Evolutionary conservation across 495 filamentous ascomycete genomes (phyloP).

Genomic region (Penicillium angulare): DNA sequence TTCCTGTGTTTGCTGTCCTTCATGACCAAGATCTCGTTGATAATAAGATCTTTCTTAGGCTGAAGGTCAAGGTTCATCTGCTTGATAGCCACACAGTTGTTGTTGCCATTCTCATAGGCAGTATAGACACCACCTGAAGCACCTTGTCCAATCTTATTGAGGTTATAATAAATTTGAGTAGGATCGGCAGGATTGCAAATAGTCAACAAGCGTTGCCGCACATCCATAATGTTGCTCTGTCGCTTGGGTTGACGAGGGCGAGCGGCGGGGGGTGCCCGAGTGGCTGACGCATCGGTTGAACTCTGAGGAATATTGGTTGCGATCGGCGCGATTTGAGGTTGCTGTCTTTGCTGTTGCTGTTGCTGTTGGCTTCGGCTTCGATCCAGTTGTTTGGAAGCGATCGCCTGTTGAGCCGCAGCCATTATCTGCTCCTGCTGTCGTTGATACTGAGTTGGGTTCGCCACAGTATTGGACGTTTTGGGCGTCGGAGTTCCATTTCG

Average conservation of each 20-base stretch:
- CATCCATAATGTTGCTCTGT: conserved; percentile 75
- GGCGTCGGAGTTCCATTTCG: conserved; percentile 39
- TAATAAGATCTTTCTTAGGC: conserved; percentile 97
- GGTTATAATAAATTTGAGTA: conserved; percentile 76
- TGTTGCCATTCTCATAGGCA: conserved; percentile 78
- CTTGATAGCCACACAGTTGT: conserved; percentile 93
- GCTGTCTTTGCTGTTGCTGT: conserved; percentile 28
- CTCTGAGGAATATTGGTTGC: conserved; percentile 24
- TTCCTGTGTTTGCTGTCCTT: conserved; percentile 98
- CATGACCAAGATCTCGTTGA: conserved; percentile 99
- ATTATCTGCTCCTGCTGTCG: conserved; percentile 82
- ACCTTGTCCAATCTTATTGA: conserved; percentile 96
- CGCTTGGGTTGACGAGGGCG: conserved; percentile 74
- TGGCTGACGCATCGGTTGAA: conserved; percentile 52
- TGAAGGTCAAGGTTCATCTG: conserved; percentile 99
- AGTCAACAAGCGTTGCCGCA: conserved; percentile 74
- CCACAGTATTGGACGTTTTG: conserved; percentile 6
- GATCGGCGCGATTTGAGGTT: conserved; percentile 18
- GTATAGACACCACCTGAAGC: conserved; percentile 96
- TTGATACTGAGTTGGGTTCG: conserved; percentile 63
- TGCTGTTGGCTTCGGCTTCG: conserved; percentile 69
- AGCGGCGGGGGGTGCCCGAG: conserved; percentile 57
- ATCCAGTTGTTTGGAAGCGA: conserved; percentile 53
- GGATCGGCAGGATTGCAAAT: conserved; percentile 92
- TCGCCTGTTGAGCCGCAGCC: conserved; percentile 70